Base-by-base conservation (phyloP, 2,329 filamentous ascomycete genomes). In the Pseudonectria buxi region DNA sequence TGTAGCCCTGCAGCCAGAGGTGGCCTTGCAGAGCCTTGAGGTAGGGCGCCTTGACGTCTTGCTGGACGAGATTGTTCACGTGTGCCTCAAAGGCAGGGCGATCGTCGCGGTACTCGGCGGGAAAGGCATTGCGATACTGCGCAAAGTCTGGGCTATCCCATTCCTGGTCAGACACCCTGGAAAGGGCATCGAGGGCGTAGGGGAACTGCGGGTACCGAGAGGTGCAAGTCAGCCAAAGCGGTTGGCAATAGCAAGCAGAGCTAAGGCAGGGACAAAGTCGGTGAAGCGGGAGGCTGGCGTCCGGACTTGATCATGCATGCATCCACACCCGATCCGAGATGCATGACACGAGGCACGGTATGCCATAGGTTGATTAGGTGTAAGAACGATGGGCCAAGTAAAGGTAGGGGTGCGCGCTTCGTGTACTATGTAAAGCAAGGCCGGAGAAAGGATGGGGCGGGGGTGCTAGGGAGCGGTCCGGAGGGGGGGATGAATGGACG, bases 21-120 rank as follows among this genome's bases (percentile, higher is more conserved):
- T 85, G 79, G 48, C 86, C 83, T 64, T 92, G 85, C 28, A 90
- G 75, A 39, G 76, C 76, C 65, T 92, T 92, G 44, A 89, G 69
- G 59, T 87, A 88, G 28, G 82, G 66, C 40, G 79, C 70, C 62
- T 90, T 92, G 53, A 86, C 70, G 56, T 92, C 85, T 43, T 72
- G 73, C 41, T 69, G 65, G 51, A 86, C 81, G 44, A 90, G 72
- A 52, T 87, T 79, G 46, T 72, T 65, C 41, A 86, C 78, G 59
- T 89, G 83, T 11, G 72, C 68, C 45, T 76, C 68, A 38, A 90
- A 69, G 14, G 74, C 72, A 14, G 67, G 62, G 31, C 74, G 76
- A 28, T 76, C 75, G 36, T 64, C 59, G 49, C 71, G 74, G 53
- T 77, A 72, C 49, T 83, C 73, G 14, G 69, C 61, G 6, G 86